phyloP scores from a whole-genome alignment of 345 rosid genomes.

The Populus nigra region DNA sequence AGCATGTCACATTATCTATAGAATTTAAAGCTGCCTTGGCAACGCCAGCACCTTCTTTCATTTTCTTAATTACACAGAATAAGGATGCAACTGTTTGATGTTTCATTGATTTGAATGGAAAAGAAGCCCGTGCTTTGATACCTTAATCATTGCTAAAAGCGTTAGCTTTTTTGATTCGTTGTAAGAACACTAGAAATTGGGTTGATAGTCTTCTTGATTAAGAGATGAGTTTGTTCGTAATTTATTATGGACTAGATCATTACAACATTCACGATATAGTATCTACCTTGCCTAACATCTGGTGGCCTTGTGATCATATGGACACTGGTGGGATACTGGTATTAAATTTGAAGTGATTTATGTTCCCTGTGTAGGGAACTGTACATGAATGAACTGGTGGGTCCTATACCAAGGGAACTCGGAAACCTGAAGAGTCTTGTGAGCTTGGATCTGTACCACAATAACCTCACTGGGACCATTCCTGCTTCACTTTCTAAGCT shows the following conservation, averaged over 20 bases:
- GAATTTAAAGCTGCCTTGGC: neutral
- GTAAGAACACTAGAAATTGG: neutral
- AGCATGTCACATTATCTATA: constrained; percentile 16
- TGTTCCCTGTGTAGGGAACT: constrained; percentile 43
- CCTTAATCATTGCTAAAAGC: too few relatives aligned
- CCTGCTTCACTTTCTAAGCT: constrained; percentile 63
- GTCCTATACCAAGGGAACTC: constrained; percentile 57
- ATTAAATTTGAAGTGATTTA: neutral
- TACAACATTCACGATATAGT: neutral
- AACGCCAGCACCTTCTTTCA: neutral
- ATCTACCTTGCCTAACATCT: neutral
- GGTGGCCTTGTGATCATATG: neutral
- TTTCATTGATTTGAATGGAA: neutral
- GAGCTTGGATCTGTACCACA: constrained; percentile 67
- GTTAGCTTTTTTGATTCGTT: neutral
- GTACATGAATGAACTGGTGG: constrained; percentile 55
- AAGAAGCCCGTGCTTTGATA: too few relatives aligned
- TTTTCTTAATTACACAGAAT: neutral
- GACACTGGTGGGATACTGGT: neutral
- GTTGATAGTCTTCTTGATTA: neutral
- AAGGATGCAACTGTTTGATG: neutral
- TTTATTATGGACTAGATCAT: neutral
- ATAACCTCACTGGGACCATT: constrained; percentile 56
- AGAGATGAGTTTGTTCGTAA: neutral
- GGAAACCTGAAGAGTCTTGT: constrained; percentile 59